A percentile compares a stretch with the other conserved stretches of the same genome.
Evolutionary conservation across 371 early-diverging fungal species (phyloP).

Genomic region (Circinella minor): DNA sequence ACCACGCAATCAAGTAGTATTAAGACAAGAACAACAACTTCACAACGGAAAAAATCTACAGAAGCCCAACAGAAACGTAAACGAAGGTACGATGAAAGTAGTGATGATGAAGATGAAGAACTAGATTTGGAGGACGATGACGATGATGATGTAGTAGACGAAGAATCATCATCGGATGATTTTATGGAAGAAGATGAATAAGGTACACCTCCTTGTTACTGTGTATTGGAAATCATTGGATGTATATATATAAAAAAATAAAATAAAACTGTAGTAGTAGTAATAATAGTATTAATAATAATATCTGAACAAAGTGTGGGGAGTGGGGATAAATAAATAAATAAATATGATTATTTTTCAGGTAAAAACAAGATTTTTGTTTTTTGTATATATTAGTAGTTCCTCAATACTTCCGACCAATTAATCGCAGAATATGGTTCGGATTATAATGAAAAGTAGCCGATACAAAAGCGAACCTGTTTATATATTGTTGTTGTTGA

Average conservation of each 20-base stretch:
- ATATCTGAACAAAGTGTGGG: no score
- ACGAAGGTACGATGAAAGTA: conserved; percentile 3
- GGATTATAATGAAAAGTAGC: conserved; percentile 12
- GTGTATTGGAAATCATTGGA: no score
- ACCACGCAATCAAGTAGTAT: background rate
- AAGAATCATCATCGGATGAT: background rate
- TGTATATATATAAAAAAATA: no score
- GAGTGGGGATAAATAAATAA: no score
- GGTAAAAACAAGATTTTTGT: no score
- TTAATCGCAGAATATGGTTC: background rate
- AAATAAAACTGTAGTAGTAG: no score
- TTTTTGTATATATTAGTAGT: no score
- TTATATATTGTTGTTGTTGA: no score
- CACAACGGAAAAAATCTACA: conserved; percentile 5
- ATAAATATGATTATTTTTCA: no score
- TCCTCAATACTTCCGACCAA: conserved; percentile 4
- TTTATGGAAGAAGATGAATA: background rate
- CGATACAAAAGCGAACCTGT: background rate
- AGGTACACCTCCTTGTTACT: no score
- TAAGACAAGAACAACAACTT: background rate
- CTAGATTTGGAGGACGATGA: background rate
- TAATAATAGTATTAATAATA: no score
- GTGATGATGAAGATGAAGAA: conserved; percentile 7
- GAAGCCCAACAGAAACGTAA: conserved; percentile 9
- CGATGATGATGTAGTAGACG: conserved; percentile 1